phyloP scores from a whole-genome alignment of 768 basidiomycete genomes.

The Lentinula sp. region DNA sequence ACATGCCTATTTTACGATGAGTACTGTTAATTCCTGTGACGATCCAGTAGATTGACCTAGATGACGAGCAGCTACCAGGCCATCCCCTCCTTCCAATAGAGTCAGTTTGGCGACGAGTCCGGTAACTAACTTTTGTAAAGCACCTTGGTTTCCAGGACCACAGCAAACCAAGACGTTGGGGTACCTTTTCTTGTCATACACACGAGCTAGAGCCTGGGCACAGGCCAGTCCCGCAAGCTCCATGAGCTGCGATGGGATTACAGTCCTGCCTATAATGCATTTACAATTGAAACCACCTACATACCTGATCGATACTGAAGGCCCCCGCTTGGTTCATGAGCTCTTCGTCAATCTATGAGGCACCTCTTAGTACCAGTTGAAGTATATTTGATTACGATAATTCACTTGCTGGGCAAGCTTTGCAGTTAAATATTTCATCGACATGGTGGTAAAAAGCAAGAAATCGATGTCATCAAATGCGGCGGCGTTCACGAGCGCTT shows the following conservation, averaged over 20 bases:
- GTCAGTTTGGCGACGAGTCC: neutral
- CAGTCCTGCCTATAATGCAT: neutral
- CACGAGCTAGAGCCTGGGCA: slow-evolving; percentile 79
- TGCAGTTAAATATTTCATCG: slow-evolving; percentile 63
- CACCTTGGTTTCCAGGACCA: slow-evolving; percentile 91
- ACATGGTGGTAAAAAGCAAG: slow-evolving; percentile 25
- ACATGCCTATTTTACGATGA: slow-evolving; percentile 55
- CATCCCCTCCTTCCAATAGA: slow-evolving; percentile 66
- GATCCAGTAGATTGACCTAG: slow-evolving; percentile 46
- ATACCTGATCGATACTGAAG: slow-evolving; percentile 90
- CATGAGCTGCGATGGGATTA: slow-evolving; percentile 64
- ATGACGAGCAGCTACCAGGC: slow-evolving; percentile 93
- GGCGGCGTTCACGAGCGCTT: too few species aligned
- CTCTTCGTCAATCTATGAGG: slow-evolving; percentile 80
- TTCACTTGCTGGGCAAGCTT: slow-evolving; percentile 71
- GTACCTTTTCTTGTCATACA: slow-evolving; percentile 64
- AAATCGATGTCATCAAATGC: too few species aligned
- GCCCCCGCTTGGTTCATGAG: slow-evolving; percentile 86
- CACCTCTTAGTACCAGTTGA: neutral
- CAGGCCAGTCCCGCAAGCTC: slow-evolving; percentile 94
- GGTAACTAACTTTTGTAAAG: neutral
- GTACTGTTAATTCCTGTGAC: neutral
- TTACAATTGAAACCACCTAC: neutral
- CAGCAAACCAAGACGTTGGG: slow-evolving; percentile 88
- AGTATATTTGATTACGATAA: neutral